Conservation (phyloP, 2,329 filamentous ascomycete species). For the Rhynchosporium secalis region DNA sequence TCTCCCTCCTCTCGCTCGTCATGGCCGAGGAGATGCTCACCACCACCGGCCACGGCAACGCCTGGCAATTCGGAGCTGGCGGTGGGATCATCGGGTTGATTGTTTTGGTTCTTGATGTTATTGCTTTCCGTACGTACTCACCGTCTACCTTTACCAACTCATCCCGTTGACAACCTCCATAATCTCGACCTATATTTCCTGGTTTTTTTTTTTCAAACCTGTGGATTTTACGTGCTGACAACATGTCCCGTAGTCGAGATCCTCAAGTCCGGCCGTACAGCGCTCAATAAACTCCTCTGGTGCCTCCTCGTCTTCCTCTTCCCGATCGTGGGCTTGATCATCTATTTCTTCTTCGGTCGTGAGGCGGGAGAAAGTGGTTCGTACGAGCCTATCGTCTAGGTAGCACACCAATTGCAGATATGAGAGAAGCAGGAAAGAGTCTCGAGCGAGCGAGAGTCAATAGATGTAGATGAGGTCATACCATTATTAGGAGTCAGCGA, state of each 20-base stretch:
- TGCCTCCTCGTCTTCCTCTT: constrained; percentile 64
- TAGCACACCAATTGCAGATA: no score
- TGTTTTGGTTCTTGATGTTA: constrained; percentile 60
- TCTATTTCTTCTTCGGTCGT: constrained; percentile 67
- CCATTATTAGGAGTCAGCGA: no score
- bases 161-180: no score
- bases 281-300: constrained; percentile 61
- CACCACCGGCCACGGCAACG: constrained; percentile 39
- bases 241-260: constrained; percentile 55
- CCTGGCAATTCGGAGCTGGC: constrained; percentile 60
- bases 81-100: constrained; percentile 63
- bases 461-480: no score
- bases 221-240: constrained; percentile 7
- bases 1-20: constrained; percentile 51
- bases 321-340: constrained; percentile 59
- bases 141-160: no score
- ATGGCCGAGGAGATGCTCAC: constrained; percentile 43
- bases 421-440: no score
- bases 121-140: constrained; percentile 61
- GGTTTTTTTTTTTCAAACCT: no score
- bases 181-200: no score
- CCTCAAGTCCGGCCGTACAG: constrained; percentile 61
- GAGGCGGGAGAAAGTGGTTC: constrained; percentile 53
- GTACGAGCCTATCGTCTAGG: constrained; percentile 48
- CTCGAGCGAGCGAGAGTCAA: no score